Conservation (phyloP, 768 basidiomycete genomes). For the Podaxis pistillaris region DNA sequence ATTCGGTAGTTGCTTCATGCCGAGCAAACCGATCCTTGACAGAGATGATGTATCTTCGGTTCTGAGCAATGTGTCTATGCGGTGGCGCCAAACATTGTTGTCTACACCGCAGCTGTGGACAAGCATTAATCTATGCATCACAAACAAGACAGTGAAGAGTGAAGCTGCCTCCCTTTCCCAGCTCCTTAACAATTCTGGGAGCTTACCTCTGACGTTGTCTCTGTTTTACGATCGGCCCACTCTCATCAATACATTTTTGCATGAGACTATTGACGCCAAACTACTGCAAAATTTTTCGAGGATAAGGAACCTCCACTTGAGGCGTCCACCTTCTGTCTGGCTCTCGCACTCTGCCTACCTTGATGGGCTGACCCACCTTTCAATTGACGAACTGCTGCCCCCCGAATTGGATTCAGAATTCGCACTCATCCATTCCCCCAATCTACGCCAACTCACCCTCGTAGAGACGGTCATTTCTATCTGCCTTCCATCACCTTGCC, state of each 20-base stretch:
- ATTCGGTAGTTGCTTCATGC: neutral
- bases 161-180: neutral
- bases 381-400: neutral
- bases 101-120: neutral
- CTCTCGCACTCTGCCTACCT: neutral
- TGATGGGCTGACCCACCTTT: neutral
- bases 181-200: neutral
- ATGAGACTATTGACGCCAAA: neutral
- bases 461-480: neutral
- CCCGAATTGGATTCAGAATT: neutral
- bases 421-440: neutral
- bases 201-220: neutral
- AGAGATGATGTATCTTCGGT: neutral
- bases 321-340: neutral
- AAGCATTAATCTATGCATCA: neutral
- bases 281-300: neutral
- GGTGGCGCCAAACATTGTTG: neutral
- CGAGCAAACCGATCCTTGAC: neutral
- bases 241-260: neutral
- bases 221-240: neutral
- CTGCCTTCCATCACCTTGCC: neutral
- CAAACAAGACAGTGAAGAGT: neutral
- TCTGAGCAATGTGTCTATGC: neutral
- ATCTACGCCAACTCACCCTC: neutral
- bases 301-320: neutral